phyloP scores from a whole-genome alignment of 1,139 yeast species.

The Diutina pseudorugosa region DNA sequence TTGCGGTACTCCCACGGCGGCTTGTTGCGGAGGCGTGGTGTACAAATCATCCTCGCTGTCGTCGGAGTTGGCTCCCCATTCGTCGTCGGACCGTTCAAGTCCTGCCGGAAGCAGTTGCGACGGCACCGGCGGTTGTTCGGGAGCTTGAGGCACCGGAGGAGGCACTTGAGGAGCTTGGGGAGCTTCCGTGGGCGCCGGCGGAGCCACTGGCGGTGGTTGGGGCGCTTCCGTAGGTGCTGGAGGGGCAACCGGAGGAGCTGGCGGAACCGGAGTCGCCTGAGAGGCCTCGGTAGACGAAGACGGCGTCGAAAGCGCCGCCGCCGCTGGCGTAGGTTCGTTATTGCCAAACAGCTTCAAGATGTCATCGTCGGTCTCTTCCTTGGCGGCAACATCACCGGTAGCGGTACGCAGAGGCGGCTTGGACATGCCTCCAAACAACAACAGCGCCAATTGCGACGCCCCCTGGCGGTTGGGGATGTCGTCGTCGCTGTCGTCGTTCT shows the following conservation, averaged over 20 bases:
- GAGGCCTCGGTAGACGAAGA: neutral
- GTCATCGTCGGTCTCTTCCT: neutral
- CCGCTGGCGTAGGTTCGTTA: neutral
- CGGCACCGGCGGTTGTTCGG: conserved; percentile 4
- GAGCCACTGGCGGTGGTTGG: conserved; percentile 3
- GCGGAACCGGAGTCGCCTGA: neutral
- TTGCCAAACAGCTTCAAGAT: neutral
- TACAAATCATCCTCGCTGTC: conserved; percentile 1
- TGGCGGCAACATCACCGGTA: conserved; percentile 5
- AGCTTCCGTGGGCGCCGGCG: conserved; percentile 9
- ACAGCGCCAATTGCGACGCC: conserved; percentile 51
- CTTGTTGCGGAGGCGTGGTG: neutral
- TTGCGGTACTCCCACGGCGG: neutral
- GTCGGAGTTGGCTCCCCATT: neutral
- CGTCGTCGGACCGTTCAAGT: neutral
- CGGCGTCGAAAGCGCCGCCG: neutral
- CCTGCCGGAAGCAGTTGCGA: neutral
- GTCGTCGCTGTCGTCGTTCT: conserved; percentile 38
- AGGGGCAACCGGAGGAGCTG: conserved; percentile 1
- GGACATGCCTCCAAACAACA: conserved; percentile 53
- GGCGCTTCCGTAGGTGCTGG: neutral
- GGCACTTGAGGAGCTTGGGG: conserved; percentile 7
- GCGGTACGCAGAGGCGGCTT: conserved; percentile 22
- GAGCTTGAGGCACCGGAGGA: neutral
- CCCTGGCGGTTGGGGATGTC: conserved; percentile 38